These are phyloP conservation scores for Lepidium sativum DNA, from an alignment of 345 rosid genomes.

Conservation along the genomic window DNA sequence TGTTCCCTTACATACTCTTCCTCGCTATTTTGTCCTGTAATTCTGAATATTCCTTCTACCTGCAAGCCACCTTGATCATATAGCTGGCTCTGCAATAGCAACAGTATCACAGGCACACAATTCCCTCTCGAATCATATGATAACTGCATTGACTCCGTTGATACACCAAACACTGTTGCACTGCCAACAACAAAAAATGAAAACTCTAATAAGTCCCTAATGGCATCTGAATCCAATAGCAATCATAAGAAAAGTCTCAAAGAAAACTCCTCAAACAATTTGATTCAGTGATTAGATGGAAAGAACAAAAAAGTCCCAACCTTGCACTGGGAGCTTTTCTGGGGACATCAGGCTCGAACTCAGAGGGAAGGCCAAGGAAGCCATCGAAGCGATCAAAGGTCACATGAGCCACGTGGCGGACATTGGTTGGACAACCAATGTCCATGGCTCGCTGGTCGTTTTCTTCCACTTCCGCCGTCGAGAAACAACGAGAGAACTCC, in stretches of 20 bases:
- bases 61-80: constrained; percentile 83
- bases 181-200: too few relatives aligned
- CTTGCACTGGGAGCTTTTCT: constrained; percentile 89
- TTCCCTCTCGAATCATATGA: constrained; percentile 85
- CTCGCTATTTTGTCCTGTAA: constrained; percentile 74
- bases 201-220: too few relatives aligned
- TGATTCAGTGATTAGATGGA: too few relatives aligned
- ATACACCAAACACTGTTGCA: constrained; percentile 92
- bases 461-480: constrained; percentile 38
- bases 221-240: too few relatives aligned
- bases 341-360: constrained; percentile 82
- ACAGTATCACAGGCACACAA: constrained; percentile 79
- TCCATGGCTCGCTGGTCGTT: constrained; percentile 55
- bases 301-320: too few relatives aligned
- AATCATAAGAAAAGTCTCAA: too few relatives aligned
- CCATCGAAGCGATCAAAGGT: constrained; percentile 95
- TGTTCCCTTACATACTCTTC: constrained; percentile 88
- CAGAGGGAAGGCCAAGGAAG: constrained; percentile 82
- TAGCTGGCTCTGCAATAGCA: constrained; percentile 79
- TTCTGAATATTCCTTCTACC: constrained; percentile 93
- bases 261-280: too few relatives aligned
- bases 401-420: constrained; percentile 83
- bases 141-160: constrained; percentile 92
- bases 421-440: constrained; percentile 76
- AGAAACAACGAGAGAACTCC: constrained; percentile 67